Conservation (phyloP, 345 rosid genomes). For the Toxicodendron radicans region DNA sequence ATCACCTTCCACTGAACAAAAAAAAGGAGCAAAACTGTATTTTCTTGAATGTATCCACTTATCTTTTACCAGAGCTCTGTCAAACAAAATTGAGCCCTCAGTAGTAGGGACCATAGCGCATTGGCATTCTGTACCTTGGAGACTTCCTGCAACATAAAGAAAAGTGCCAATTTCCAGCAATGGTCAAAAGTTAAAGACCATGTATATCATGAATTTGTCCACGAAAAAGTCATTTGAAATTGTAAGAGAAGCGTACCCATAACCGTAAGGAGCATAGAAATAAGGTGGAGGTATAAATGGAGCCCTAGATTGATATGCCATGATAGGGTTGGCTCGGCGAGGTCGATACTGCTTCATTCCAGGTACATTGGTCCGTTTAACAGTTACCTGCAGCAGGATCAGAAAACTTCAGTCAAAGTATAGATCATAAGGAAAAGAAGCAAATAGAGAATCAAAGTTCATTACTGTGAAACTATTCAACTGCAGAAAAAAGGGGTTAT, state of each 20-base stretch:
- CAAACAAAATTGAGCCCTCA: slow-evolving; percentile 23
- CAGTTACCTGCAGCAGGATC: slow-evolving; percentile 44
- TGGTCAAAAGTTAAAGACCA: neutral
- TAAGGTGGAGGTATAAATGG: slow-evolving; percentile 42
- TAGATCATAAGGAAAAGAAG: neutral
- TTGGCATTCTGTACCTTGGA: slow-evolving; percentile 59
- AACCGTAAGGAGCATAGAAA: slow-evolving; percentile 57
- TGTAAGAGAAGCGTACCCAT: slow-evolving; percentile 44
- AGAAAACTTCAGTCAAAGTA: neutral
- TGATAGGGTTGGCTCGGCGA: slow-evolving; percentile 46
- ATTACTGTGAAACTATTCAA: neutral
- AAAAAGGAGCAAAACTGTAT: neutral
- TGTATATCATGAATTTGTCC: neutral
- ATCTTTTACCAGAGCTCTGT: neutral
- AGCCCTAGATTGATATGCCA: slow-evolving; percentile 41
- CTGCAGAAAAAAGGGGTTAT: neutral
- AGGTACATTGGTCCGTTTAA: slow-evolving; percentile 66
- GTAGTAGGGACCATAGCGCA: slow-evolving; percentile 67
- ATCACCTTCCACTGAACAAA: slow-evolving; percentile 9
- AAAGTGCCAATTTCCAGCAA: neutral
- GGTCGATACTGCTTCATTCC: slow-evolving; percentile 78
- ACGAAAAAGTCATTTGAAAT: neutral
- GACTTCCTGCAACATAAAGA: slow-evolving; percentile 49
- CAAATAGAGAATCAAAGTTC: neutral
- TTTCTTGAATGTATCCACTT: neutral